Percentiles rank a stretch among this genome's conserved stretches.
phyloP scores from a whole-genome alignment of 129 eudicot species.

The Pittosporum tobira region DNA sequence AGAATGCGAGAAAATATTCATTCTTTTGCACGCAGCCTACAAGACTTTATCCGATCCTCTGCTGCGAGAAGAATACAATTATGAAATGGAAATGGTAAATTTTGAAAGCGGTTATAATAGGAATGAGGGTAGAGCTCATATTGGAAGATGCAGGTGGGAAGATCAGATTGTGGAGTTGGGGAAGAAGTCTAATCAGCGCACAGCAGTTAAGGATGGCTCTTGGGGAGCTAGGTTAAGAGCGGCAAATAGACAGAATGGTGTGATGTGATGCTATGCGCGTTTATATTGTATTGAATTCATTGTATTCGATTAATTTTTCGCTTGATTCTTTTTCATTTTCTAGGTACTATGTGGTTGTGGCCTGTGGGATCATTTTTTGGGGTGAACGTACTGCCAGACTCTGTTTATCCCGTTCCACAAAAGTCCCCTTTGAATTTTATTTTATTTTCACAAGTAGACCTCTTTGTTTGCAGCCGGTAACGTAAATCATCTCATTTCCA shows the following conservation, averaged over 20 bases:
- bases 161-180: slow-evolving; percentile 27
- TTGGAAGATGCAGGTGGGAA: slow-evolving; percentile 30
- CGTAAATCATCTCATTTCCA: no score
- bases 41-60: slow-evolving; percentile 51
- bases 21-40: slow-evolving; percentile 38
- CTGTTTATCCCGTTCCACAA: no score
- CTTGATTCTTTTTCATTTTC: no score
- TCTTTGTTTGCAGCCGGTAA: no score
- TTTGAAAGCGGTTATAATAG: background rate
- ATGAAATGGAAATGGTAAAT: slow-evolving; percentile 1
- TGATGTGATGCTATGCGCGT: background rate
- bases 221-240: slow-evolving; percentile 36
- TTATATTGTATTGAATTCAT: background rate
- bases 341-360: no score
- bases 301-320: no score
- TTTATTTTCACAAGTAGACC: no score
- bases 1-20: slow-evolving; percentile 36
- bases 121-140: slow-evolving; percentile 9
- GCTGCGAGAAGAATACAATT: slow-evolving; percentile 25
- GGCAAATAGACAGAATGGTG: slow-evolving; percentile 13
- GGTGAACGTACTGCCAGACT: no score
- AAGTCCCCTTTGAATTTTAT: no score
- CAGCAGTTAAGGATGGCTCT: slow-evolving; percentile 23
- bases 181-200: slow-evolving; percentile 23
- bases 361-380: no score